Evolutionary conservation across 2,329 filamentous ascomycete species (phyloP).

Genomic region (Cladophialophora chaetospira): DNA sequence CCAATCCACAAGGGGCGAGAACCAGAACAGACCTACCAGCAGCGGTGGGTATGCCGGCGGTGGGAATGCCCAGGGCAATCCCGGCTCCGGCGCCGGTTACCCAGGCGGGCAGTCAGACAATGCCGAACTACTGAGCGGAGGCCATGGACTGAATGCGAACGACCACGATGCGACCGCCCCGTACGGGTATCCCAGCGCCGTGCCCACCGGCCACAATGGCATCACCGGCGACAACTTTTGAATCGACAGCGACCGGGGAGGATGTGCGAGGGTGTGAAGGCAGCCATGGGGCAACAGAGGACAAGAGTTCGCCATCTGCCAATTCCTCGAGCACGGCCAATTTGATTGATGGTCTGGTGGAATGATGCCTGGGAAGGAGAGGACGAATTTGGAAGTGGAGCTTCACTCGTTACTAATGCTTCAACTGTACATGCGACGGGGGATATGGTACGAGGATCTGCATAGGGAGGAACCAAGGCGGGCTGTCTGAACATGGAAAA

Average conservation of each 20-base stretch:
- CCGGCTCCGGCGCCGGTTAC: slow-evolving; percentile 39
- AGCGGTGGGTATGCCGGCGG: slow-evolving; percentile 45
- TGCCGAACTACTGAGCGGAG: slow-evolving; percentile 47
- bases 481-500: slow-evolving; percentile 27
- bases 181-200: slow-evolving; percentile 51
- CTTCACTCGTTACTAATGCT: slow-evolving; percentile 13
- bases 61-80: slow-evolving; percentile 36
- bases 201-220: slow-evolving; percentile 50
- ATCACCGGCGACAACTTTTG: slow-evolving; percentile 48
- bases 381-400: neutral
- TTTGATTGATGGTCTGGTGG: slow-evolving; percentile 9
- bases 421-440: slow-evolving; percentile 6
- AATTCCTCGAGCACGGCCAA: slow-evolving; percentile 30
- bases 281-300: slow-evolving; percentile 22
- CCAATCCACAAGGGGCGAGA: slow-evolving; percentile 72
- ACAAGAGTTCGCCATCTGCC: slow-evolving; percentile 27
- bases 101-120: slow-evolving; percentile 43
- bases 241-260: slow-evolving; percentile 35
- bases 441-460: slow-evolving; percentile 11
- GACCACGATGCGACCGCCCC: slow-evolving; percentile 47
- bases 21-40: slow-evolving; percentile 60
- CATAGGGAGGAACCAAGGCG: slow-evolving; percentile 3
- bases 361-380: neutral
- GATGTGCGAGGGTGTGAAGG: slow-evolving; percentile 14
- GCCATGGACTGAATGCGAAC: slow-evolving; percentile 43